A percentile compares a stretch with the other conserved stretches of the same genome.
Evolutionary conservation across 2,329 filamentous ascomycete species (phyloP).

Genomic region (Dactylellina haptotyla): DNA sequence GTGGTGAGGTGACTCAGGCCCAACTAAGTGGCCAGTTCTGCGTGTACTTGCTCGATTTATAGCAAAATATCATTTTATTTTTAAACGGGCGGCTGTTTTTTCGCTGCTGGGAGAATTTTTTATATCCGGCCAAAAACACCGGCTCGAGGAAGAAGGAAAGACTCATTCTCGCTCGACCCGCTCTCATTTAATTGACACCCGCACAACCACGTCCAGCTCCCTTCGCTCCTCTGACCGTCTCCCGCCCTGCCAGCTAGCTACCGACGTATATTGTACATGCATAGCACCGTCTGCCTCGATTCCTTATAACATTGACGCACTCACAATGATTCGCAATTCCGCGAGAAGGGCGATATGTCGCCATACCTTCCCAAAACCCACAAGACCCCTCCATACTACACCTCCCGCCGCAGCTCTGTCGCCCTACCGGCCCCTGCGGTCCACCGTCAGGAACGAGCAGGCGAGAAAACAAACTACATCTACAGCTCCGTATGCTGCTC

Average conservation of each 20-base stretch:
- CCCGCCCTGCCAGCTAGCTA: not conserved
- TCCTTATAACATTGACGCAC: slow-evolving; percentile 5
- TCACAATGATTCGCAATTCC: slow-evolving; percentile 49
- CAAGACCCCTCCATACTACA: slow-evolving; percentile 61
- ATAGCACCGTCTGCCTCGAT: slow-evolving; percentile 8
- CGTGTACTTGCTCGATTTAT: slow-evolving; percentile 12
- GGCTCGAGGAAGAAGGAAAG: too few species aligned
- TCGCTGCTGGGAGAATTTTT: slow-evolving; percentile 14
- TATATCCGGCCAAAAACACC: slow-evolving; percentile 33
- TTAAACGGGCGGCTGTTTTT: slow-evolving; percentile 7
- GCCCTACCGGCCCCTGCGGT: slow-evolving; percentile 62
- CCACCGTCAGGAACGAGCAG: slow-evolving; percentile 56
- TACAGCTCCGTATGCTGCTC: slow-evolving; percentile 67
- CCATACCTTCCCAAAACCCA: slow-evolving; percentile 50
- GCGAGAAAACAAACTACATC: slow-evolving; percentile 61
- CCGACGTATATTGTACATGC: slow-evolving; percentile 16
- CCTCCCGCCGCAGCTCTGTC: slow-evolving; percentile 63
- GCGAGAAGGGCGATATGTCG: slow-evolving; percentile 52
- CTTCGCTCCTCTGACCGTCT: too few species aligned
- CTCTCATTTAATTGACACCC: not conserved
- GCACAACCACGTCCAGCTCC: slow-evolving; percentile 3
- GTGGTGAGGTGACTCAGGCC: slow-evolving; percentile 20
- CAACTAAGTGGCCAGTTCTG: slow-evolving; percentile 1
- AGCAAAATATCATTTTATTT: not conserved
- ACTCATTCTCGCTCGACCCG: slow-evolving; percentile 37